A percentile compares a stretch with the other conserved stretches of the same genome.
phyloP scores from a whole-genome alignment of 192 early-diverging fungal genomes.

The Irineochytrium annulatum region DNA sequence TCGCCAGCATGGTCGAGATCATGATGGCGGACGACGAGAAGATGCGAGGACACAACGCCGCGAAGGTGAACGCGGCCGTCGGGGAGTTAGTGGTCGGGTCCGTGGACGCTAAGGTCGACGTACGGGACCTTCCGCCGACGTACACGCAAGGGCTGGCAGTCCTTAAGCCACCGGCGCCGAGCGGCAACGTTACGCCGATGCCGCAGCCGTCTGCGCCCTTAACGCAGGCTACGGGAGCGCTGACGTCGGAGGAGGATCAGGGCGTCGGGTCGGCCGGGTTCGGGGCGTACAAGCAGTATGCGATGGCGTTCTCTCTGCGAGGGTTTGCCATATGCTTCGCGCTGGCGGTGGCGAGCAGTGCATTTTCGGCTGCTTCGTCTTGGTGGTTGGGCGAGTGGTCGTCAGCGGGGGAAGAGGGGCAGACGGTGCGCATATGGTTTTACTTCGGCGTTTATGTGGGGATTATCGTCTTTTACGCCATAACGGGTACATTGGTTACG shows the following conservation, averaged over 20 bases:
- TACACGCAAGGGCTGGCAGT: too few relatives aligned
- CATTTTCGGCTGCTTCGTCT: background rate
- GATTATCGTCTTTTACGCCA: background rate
- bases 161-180: too few relatives aligned
- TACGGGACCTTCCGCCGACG: background rate
- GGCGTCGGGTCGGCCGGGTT: slow-evolving; percentile 10
- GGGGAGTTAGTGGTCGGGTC: slow-evolving; percentile 1
- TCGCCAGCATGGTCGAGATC: slow-evolving; percentile 45
- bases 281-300: slow-evolving; percentile 14
- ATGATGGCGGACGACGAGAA: slow-evolving; percentile 43
- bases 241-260: slow-evolving; percentile 15
- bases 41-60: slow-evolving; percentile 67
- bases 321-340: slow-evolving; percentile 9
- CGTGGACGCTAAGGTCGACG: background rate
- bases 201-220: background rate
- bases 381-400: slow-evolving; percentile 23
- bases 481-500: slow-evolving; percentile 3
- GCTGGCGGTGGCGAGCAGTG: slow-evolving; percentile 10
- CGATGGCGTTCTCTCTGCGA: slow-evolving; percentile 5
- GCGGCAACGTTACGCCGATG: too few relatives aligned
- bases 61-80: slow-evolving; percentile 28
- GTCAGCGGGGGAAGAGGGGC: background rate
- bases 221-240: background rate
- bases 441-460: slow-evolving; percentile 16
- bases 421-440: background rate